Base-by-base conservation (phyloP, 257 asterid species). In the Petunia secreta region DNA sequence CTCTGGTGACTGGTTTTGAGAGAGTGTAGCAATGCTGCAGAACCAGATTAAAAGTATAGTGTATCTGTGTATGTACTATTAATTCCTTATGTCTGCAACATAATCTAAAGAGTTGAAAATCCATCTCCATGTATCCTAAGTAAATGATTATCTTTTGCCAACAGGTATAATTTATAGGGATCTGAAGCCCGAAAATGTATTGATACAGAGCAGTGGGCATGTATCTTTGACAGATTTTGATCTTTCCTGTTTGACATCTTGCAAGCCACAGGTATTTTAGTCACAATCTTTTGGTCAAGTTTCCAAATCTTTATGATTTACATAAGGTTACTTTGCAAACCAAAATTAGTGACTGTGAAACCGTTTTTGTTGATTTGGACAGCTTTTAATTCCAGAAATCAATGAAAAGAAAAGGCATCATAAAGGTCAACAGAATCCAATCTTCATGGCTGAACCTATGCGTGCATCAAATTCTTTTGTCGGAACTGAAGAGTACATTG, bases 121-220 rank as follows among this genome's bases (percentile, higher is more conserved):
- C 53, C 44, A 84, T n/a, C 80, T 83, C 77, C 75, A 14, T 64
- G 58, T 55, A 63, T 79, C 44, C 38, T 53, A 46, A 54, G 34
- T 14, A 34, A 3, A 74, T 82, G 14, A 5, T 79, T 58, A 43
- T 40, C 55, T 83, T 79, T 75, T 79, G 44, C 79, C 77, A 76
- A 82, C 94, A 95, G 99, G 99, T 79, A 92, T 96, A 83, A 96
- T 96, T 83, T 96, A 96, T 88, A 87, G 99, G 91, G 99, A 96
- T 84, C 82, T 96, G 74, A 96, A 96, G 90, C 99, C 99, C 2
- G 99, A 96, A 89, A 94, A 96, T 79, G 93, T 96, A 52, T 85
- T 94, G 58, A 89, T 96, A 80, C 99, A 93, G 83, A 69, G 88
- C 81, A 85, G 86, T 44, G 99, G 98, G 64, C 99, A 96, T 78